Conservation (phyloP, 2,329 filamentous ascomycete genomes). For the Hypomyces rosellus region DNA sequence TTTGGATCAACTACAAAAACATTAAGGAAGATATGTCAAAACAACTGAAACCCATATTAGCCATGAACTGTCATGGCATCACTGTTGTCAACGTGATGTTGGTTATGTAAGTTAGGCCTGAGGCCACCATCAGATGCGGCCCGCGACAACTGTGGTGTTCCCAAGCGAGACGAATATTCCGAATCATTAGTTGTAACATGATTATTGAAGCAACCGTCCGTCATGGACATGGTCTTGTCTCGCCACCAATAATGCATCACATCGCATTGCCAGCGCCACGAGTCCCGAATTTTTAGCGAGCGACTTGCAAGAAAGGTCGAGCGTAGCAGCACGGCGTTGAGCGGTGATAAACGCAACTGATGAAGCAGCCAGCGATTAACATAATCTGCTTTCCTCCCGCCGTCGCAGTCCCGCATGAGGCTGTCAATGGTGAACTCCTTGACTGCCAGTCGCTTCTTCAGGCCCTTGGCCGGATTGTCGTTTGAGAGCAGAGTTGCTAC, state of each 20-base stretch:
- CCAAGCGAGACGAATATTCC: constrained; percentile 19
- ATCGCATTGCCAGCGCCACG: constrained; percentile 31
- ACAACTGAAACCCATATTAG: background rate
- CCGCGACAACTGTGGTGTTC: constrained; percentile 22
- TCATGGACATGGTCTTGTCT: constrained; percentile 18
- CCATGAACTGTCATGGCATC: constrained; percentile 12
- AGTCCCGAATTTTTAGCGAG: constrained; percentile 27
- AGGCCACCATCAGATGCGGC: constrained; percentile 21
- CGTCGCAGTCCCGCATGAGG: constrained; percentile 31
- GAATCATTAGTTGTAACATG: constrained; percentile 19
- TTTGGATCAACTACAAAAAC: background rate
- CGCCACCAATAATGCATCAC: constrained; percentile 34
- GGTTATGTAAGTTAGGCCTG: background rate
- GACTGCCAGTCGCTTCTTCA: constrained; percentile 33
- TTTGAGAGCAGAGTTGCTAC: constrained; percentile 32
- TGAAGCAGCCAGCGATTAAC: constrained; percentile 49
- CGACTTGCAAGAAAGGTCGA: constrained; percentile 23
- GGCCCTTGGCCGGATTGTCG: constrained; percentile 27
- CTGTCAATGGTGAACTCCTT: constrained; percentile 45
- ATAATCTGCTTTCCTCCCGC: constrained; percentile 37
- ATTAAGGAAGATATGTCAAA: background rate
- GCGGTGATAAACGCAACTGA: constrained; percentile 39
- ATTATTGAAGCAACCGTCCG: constrained; percentile 11
- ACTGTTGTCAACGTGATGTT: constrained; percentile 9
- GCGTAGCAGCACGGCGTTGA: constrained; percentile 40